phyloP scores from a whole-genome alignment of 495 filamentous ascomycete species.

The Hapsidospora chrysogenum region DNA sequence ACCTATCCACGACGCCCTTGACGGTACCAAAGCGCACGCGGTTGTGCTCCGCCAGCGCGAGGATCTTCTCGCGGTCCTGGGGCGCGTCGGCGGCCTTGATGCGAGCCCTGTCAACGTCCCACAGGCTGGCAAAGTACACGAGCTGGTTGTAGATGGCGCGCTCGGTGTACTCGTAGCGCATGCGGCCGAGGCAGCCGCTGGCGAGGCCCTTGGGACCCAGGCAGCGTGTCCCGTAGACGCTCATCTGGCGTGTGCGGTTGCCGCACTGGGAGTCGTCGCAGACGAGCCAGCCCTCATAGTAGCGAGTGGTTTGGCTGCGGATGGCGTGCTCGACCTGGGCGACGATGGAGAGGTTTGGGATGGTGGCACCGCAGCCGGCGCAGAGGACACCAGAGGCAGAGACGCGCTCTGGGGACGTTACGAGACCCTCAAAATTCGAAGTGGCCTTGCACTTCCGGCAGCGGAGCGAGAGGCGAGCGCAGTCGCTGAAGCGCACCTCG shows the following conservation, averaged over 20 bases:
- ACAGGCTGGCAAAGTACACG: constrained; percentile 69
- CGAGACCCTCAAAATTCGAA: constrained; percentile 60
- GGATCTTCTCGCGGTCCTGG: constrained; percentile 33
- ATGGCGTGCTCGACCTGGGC: constrained; percentile 79
- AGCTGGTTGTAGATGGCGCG: constrained; percentile 88
- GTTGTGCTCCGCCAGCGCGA: constrained; percentile 66
- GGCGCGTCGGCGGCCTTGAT: constrained; percentile 22
- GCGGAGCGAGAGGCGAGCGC: constrained; percentile 53
- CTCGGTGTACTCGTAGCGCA: constrained; percentile 80
- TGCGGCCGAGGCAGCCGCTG: constrained; percentile 66
- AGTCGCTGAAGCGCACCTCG: constrained; percentile 63
- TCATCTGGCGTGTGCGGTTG: constrained; percentile 77
- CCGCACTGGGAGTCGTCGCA: constrained; percentile 83
- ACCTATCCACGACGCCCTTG: constrained; percentile 62
- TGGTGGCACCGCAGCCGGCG: constrained; percentile 35
- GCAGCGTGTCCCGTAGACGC: constrained; percentile 79
- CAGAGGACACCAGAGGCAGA: constrained; percentile 63
- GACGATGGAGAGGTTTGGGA: constrained; percentile 57
- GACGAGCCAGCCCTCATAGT: constrained; percentile 83
- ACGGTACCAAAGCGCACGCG: constrained; percentile 57
- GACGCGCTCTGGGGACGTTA: constrained; percentile 36
- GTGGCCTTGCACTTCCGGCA: constrained; percentile 64
- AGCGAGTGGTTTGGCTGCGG: constrained; percentile 56
- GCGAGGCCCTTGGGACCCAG: constrained; percentile 72
- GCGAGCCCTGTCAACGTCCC: constrained; percentile 76